Percentiles rank a stretch among this genome's conserved stretches.
Conservation (phyloP, 805 yeast genomes). For the Cyberlindnera amylophila region DNA sequence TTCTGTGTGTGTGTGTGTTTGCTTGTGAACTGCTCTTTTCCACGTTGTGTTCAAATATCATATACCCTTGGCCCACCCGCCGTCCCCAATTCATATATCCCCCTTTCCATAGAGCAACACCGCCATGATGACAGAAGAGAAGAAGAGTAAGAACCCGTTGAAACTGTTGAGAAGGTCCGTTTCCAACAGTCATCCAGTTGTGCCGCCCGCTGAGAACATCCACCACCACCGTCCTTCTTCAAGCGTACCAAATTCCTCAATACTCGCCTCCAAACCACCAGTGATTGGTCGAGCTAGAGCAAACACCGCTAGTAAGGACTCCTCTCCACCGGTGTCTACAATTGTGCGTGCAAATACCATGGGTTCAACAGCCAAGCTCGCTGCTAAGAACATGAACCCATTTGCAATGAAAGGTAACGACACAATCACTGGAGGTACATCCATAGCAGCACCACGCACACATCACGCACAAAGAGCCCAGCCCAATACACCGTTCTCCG, state of each 20-base stretch:
- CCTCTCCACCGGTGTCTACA: no score
- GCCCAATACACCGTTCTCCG: not conserved
- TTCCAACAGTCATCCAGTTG: not conserved
- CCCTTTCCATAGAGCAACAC: not conserved
- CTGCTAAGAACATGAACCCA: not conserved
- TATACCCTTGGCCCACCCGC: no score
- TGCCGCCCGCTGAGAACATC: not conserved
- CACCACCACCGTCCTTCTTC: not conserved
- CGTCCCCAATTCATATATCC: no score
- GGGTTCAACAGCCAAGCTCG: not conserved
- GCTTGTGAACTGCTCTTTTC: no score
- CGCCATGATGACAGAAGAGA: slow-evolving; percentile 9
- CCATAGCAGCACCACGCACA: not conserved
- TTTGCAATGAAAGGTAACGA: not conserved
- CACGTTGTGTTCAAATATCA: not conserved
- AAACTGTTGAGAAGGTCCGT: slow-evolving; percentile 3
- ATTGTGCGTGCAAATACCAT: slow-evolving; percentile 8
- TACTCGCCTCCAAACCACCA: not conserved
- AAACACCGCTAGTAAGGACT: not conserved
- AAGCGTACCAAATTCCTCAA: not conserved
- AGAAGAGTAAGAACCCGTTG: slow-evolving; percentile 6
- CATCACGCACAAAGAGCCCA: not conserved
- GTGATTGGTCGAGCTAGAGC: not conserved
- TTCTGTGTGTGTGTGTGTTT: no score
- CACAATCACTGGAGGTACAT: not conserved